Base-by-base conservation (phyloP, 1,284 basidiomycete species). In the Cerrena zonata region DNA sequence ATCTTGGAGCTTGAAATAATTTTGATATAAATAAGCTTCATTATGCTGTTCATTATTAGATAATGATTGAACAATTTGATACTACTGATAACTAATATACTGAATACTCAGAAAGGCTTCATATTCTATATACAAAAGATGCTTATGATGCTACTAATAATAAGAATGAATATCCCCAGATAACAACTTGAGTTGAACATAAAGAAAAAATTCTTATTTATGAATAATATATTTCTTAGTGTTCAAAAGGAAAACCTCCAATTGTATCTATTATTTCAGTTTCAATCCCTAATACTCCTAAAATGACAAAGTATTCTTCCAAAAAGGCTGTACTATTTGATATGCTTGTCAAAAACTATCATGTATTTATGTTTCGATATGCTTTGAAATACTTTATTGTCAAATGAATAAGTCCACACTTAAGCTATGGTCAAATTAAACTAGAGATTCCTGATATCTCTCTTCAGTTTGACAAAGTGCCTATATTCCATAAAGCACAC, bases 151-250 rank as follows among this genome's bases (percentile, higher is more conserved):
- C 65, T 1, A 62, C 62, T 3, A 69, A 69, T 51, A 56, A 55
- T 11, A 65, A 65, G 41, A 61, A 70, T 26, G 64, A 70, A 39
- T 63, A 61, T 34, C n/a, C 55, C 1, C 68, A 69, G 47, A 72
- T 71, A 69, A 65, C 64, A 0, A 26, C 49, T 0, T 71, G 70
- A 69, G 55, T 71, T 0, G 56, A 67, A 36, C 54, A 60, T 0
- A 55, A 54, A 19, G 68, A 69, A 52, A 67, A 67, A 53, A 52
- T 67, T 11, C 7, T 57, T 3, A 51, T 47, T 3, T 61, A 67
- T 48, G 53, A 47, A 1, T 55, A 54, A 11, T 64, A 56, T 46
- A 48, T 67, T 23, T 2, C 45, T 5, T 65, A 63, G 63, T 44
- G 53, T 13, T 49, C 53, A 2, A 19, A 18, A n/a, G 57, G 53